Conservation (phyloP, 768 basidiomycete species). For the Tulasnella sp. region DNA sequence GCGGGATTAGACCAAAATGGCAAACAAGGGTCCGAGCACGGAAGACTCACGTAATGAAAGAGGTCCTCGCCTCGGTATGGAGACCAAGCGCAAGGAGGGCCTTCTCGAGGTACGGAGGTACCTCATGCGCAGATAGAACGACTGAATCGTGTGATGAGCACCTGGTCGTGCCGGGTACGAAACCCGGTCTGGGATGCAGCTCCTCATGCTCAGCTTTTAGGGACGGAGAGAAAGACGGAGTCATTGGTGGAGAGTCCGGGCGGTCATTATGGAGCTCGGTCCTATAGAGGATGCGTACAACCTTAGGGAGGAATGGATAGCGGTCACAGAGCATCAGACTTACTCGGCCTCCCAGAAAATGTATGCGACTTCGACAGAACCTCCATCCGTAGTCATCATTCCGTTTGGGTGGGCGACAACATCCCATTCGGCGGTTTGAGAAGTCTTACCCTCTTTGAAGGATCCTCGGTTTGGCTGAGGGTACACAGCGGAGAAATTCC, state of each 20-base stretch:
- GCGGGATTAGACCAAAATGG: neutral
- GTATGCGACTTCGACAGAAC: neutral
- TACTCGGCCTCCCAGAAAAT: conserved; percentile 17
- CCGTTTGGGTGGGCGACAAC: neutral
- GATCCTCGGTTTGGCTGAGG: conserved; percentile 36
- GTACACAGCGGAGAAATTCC: conserved; percentile 47
- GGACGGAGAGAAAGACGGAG: neutral
- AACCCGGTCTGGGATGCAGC: neutral
- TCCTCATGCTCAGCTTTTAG: neutral
- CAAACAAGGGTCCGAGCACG: neutral
- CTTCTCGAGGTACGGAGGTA: neutral
- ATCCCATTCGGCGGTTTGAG: neutral
- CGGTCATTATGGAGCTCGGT: neutral
- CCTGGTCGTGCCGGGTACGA: neutral
- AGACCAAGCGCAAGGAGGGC: neutral
- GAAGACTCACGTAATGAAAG: neutral
- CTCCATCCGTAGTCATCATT: conserved; percentile 38
- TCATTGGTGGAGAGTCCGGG: neutral
- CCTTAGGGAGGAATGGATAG: neutral
- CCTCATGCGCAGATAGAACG: neutral
- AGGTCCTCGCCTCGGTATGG: neutral
- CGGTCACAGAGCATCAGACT: neutral
- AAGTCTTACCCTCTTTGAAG: neutral
- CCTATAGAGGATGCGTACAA: neutral
- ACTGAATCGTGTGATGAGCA: neutral